Evolutionary conservation across 176 grass and related monocot species (phyloP), one percentile per base, ranked within the genome.

Genomic region (Musa schizocarpa): DNA sequence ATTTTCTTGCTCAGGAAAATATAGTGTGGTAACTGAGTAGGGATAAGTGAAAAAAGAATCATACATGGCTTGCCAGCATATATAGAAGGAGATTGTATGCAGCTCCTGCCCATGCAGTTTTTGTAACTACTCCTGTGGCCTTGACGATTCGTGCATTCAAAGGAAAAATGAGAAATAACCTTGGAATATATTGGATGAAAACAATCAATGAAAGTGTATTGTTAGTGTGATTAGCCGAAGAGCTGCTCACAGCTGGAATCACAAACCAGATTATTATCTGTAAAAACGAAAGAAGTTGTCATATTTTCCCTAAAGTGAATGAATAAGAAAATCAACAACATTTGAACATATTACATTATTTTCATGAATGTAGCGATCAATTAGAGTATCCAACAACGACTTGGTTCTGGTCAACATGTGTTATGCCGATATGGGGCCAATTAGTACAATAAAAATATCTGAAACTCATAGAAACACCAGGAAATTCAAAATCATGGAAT

Each of bases 41-140:
- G 43, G 68, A 24, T 27, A 14, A 27, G 2, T 29, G 1, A 29
- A 68, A 20, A 22, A 52, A 11, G 62, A 48, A 75, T 53, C 86
- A 72, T 85, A 92, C 94, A 81, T 97, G 94, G 13, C 94, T 97
- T 53, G 94, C 94, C 50, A 97, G 71, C 19, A 89, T 97, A 87
- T 97, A 97, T 17, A 93, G 90, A 29, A 97, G 84, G 9, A 97
- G 79, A 76, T 97, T 97, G 78, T 97, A 97, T 9, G 88, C 94
- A 12, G 90, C 94, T 13, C 94, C 94, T 50, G 85, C 83, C 87
- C 90, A 88, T 1, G 94, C 94, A 14, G 94, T 97, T 77, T 78
- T 93, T 49, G 90, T 83, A 68, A 97, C 85, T 9, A 93, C 87
- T 76, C 94, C 94, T 51, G 83, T 91, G 1, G 90, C 76, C 77